Evolutionary conservation across 495 filamentous ascomycete species (phyloP), one percentile per base, ranked within the genome.

Genomic region (Xylaria scruposa): DNA sequence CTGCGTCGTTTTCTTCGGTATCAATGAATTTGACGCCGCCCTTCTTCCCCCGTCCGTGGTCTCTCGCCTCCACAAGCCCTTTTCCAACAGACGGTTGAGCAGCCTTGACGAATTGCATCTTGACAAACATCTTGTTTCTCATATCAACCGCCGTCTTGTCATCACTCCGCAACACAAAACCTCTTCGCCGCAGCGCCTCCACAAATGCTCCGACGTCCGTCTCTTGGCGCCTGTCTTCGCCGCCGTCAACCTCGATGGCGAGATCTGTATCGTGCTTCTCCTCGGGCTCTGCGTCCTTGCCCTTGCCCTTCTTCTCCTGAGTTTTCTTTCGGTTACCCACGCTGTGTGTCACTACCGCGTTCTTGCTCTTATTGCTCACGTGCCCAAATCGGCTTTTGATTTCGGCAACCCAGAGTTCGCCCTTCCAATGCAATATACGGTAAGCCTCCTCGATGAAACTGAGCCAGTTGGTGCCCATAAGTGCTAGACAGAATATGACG

Each of bases 401-500:
- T 83, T 99, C 96, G 56, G 93, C 93, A 65, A 99, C 88, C 96
- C 96, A 99, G 59, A 96, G 88, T 83, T 99, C 96, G 67, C 96
- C 96, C 76, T 92, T 93, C 88, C 95, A 96, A 67, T 93, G 89
- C 72, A 98, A 84, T 13, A 98, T 84, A 24, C 96, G 88, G 81
- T 91, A 95, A n/a, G 95, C 94, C 82, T 99, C 96, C 76, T 97
- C 95, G 70, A 98, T 87, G 77, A 98, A 98, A 71, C 92, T 90
- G 26, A 97, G 86, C 94, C 96, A 99, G 82, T 99, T 99, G 19
- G 96, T 98, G 74, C 97, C 96, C 96, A 99, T 99, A 51, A 99
- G 87, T 68, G 95, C 95, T 29, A 99, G 85, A 81, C 96, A 99
- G 84, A 98, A 97, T 66, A 98, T 88, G 9, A 92, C 92, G 19